Base-by-base conservation (phyloP, 352 stramenopile species). In the Elongisporangium prolatum region DNA sequence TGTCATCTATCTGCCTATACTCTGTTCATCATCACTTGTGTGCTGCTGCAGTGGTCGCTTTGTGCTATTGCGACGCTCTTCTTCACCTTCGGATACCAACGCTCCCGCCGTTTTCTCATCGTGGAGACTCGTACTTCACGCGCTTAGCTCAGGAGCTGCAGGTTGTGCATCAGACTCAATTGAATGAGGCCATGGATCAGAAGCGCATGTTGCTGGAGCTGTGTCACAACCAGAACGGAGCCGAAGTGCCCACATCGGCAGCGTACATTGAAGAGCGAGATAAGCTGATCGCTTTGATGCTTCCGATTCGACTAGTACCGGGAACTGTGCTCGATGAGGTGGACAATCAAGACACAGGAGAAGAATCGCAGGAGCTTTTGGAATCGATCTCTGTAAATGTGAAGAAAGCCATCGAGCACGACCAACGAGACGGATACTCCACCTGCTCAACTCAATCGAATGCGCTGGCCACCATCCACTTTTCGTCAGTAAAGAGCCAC, bases 111-210 rank as follows among this genome's bases (percentile, higher is more conserved):
- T 53, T 61, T 21, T 64, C 62, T 9, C 68, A 66, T 13, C 61
- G 53, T 9, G 40, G 63, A 9, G 57, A 74, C n/a, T 13, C 64
- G 14, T 62, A 17, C 16, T 80, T 80, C 52, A 65, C 67, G 1
- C 66, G 67, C 18, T 65, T 77, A 24, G 62, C 61, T 5, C 74
- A 83, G 10, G 68, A 83, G 50, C 64, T 80, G 20, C 74, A 75
- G 44, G 37, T 80, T 3, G 24, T 65, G 25, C 74, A 80, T 24
- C 67, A 77, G 10, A 48, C 21, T 0, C 74, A 83, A 18, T 40
- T 77, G 10, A 77, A 54, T 3, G 25, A 60, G 14, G 53, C 62
- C 13, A 61, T 83, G 5, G 68, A 74, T 47, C 47, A 69, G 28
- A 83, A 83, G 61, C 73, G 70, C 52, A 7, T 9, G 1, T 22